These are phyloP conservation scores for Micractinium sp. DNA, from an alignment of 139 green algal species.

Conservation along the genomic window DNA sequence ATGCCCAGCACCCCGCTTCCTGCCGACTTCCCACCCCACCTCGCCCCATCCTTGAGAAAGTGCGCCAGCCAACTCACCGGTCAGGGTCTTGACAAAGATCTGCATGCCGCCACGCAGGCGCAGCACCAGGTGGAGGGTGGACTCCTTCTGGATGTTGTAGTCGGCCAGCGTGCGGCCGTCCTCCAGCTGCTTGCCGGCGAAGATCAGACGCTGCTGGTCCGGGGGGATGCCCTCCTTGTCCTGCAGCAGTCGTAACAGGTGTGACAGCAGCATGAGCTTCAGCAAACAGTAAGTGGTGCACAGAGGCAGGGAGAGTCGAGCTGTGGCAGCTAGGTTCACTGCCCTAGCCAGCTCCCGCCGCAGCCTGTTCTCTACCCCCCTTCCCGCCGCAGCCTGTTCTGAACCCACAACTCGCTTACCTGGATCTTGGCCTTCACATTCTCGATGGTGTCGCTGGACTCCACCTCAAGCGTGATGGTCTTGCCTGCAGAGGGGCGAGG, in stretches of 20 bases:
- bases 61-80: slow-evolving; percentile 59
- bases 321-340: too few species aligned
- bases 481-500: slow-evolving; percentile 78
- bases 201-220: slow-evolving; percentile 98
- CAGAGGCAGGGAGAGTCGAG: not conserved
- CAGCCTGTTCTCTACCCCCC: not conserved
- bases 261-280: too few species aligned
- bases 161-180: slow-evolving; percentile 95
- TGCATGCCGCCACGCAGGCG: slow-evolving; percentile 93
- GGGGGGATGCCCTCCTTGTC: slow-evolving; percentile 78
- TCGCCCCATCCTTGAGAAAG: not conserved
- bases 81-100: slow-evolving; percentile 90
- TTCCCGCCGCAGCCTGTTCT: not conserved
- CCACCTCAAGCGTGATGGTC: slow-evolving; percentile 95
- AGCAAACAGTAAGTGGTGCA: too few species aligned
- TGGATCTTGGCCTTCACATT: slow-evolving; percentile 95
- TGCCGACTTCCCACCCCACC: too few species aligned
- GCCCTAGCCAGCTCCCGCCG: too few species aligned
- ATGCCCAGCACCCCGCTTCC: too few species aligned
- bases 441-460: slow-evolving; percentile 83
- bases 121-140: slow-evolving; percentile 97
- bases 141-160: slow-evolving; percentile 99
- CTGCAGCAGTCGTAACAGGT: not conserved
- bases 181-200: slow-evolving; percentile 98
- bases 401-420: not conserved